Conservation (phyloP, 2,329 filamentous ascomycete genomes). For the Huntiella moniliformis region DNA sequence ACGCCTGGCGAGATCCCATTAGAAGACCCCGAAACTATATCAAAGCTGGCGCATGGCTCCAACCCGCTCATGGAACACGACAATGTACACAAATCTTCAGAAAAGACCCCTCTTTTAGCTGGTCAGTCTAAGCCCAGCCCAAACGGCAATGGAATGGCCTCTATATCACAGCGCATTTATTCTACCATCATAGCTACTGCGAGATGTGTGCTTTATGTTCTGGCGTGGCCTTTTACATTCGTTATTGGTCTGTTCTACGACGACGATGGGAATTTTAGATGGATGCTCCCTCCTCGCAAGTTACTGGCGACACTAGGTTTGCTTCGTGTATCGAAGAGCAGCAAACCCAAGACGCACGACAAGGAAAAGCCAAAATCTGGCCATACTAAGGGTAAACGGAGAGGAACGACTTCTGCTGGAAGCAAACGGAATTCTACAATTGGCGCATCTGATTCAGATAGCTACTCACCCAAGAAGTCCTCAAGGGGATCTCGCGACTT, state of each 20-base stretch:
- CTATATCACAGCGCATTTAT: conserved; percentile 50
- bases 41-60: conserved; percentile 12
- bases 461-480: conserved; percentile 1
- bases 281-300: conserved; percentile 52
- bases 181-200: conserved; percentile 56
- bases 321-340: not conserved
- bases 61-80: conserved; percentile 18
- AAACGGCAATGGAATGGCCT: conserved; percentile 26
- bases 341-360: conserved; percentile 1
- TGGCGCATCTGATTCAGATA: conserved; percentile 9
- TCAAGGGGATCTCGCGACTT: conserved; percentile 5
- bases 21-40: conserved; percentile 9
- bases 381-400: conserved; percentile 4
- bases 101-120: conserved; percentile 45
- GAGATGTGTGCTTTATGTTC: conserved; percentile 57
- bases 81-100: conserved; percentile 19
- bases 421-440: conserved; percentile 16
- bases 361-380: not conserved
- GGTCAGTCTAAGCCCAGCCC: conserved; percentile 13
- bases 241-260: conserved; percentile 70
- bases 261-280: conserved; percentile 58
- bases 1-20: conserved; percentile 19
- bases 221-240: conserved; percentile 66
- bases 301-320: conserved; percentile 25
- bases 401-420: not conserved